phyloP scores from a whole-genome alignment of 2,329 filamentous ascomycete species.

The Sphaceloma murrayae region DNA sequence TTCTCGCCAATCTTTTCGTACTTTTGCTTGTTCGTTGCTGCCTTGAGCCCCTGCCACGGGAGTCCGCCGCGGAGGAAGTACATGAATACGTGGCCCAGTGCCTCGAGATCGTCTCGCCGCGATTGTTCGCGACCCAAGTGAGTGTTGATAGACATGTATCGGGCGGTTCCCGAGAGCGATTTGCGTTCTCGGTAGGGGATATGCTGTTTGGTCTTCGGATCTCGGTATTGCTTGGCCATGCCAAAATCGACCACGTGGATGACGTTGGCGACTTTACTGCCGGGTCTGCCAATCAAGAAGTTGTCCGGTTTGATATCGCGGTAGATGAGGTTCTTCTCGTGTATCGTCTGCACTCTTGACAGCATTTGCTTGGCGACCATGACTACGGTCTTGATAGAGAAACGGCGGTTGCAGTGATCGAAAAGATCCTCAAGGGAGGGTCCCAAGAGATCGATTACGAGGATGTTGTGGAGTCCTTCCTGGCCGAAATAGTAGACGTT shows the following conservation, averaged over 20 bases:
- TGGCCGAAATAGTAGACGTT: conserved; percentile 99
- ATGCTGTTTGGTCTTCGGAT: conserved; percentile 98
- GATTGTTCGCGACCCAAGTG: conserved; percentile 95
- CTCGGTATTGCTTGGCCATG: conserved; percentile 98
- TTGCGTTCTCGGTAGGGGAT: conserved; percentile 97
- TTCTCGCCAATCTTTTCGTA: conserved; percentile 99
- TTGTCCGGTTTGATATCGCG: conserved; percentile 99
- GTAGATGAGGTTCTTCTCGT: conserved; percentile 99
- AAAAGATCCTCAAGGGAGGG: conserved; percentile 95
- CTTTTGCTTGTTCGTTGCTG: conserved; percentile 80
- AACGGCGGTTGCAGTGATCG: conserved; percentile 90
- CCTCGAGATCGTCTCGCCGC: conserved; percentile 88
- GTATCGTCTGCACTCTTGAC: conserved; percentile 84
- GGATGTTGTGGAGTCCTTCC: conserved; percentile 95
- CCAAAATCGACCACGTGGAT: conserved; percentile 99
- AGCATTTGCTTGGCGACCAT: conserved; percentile 99
- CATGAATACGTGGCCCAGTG: conserved; percentile 61
- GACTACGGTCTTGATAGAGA: conserved; percentile 94
- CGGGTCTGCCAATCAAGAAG: conserved; percentile 88
- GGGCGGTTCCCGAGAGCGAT: conserved; percentile 87
- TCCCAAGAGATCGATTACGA: conserved; percentile 92
- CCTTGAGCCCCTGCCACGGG: conserved; percentile 59
- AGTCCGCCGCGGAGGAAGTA: conserved; percentile 58
- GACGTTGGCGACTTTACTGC: conserved; percentile 90
- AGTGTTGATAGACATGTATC: conserved; percentile 99